These are phyloP conservation scores for Colletotrichum theobromicola DNA, from an alignment of 2,329 filamentous ascomycete genomes.

Conservation along the genomic window DNA sequence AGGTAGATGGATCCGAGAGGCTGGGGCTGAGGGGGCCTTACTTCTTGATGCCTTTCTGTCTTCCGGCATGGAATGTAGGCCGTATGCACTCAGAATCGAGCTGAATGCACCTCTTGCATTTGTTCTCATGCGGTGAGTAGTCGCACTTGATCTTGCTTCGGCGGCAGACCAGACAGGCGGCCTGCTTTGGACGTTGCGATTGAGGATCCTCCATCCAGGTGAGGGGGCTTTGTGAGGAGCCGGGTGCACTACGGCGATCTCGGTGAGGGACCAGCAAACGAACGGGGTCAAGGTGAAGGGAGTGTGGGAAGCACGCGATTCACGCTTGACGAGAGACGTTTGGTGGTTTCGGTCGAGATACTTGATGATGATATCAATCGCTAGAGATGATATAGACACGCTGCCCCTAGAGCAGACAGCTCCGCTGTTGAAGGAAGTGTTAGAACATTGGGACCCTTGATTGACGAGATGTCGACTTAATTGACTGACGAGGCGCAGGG, in stretches of 20 bases:
- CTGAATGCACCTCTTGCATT: constrained; percentile 67
- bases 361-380: not conserved
- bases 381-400: constrained; percentile 13
- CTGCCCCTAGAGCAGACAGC: constrained; percentile 22
- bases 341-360: constrained; percentile 2
- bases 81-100: constrained; percentile 67
- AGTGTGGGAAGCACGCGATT: not conserved
- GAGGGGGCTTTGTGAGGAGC: constrained; percentile 19
- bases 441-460: constrained; percentile 1
- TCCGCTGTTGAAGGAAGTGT: constrained; percentile 21
- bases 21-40: constrained; percentile 46
- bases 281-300: not conserved
- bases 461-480: constrained; percentile 15
- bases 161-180: constrained; percentile 69
- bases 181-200: constrained; percentile 35
- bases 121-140: constrained; percentile 53
- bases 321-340: not conserved
- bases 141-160: constrained; percentile 73
- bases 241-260: constrained; percentile 18
- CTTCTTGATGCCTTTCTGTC: constrained; percentile 82
- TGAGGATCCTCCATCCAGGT: constrained; percentile 23
- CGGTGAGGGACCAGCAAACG: constrained; percentile 5
- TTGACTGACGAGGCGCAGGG: not conserved
- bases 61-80: constrained; percentile 74
- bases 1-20: not conserved